These are phyloP conservation scores for Pichia sporocuriosa DNA, from an alignment of 805 yeast species.

Conservation along the genomic window DNA sequence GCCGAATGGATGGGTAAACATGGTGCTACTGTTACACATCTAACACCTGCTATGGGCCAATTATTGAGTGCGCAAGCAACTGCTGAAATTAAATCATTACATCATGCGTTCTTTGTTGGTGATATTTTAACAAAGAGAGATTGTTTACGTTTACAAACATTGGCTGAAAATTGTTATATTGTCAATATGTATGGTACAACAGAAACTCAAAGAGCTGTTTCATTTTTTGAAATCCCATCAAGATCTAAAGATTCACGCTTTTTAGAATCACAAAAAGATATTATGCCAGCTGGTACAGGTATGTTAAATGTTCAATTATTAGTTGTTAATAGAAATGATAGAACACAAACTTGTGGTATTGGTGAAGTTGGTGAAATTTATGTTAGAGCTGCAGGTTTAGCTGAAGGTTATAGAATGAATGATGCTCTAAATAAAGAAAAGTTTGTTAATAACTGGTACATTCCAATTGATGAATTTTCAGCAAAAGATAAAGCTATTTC, in stretches of 20 bases:
- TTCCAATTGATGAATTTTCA: constrained; percentile 56
- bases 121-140: constrained; percentile 96
- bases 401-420: constrained; percentile 90
- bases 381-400: constrained; percentile 96
- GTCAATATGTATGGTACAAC: constrained; percentile 99
- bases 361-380: constrained; percentile 99
- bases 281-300: constrained; percentile 98
- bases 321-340: constrained; percentile 86
- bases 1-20: constrained; percentile 96
- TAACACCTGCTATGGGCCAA: constrained; percentile 99
- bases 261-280: constrained; percentile 80
- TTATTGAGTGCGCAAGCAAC: constrained; percentile 91
- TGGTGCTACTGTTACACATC: constrained; percentile 92
- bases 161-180: constrained; percentile 83
- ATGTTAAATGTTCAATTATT: constrained; percentile 92
- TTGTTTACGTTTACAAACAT: constrained; percentile 83
- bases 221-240: constrained; percentile 83
- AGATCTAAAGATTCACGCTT: constrained; percentile 62
- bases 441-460: constrained; percentile 89
- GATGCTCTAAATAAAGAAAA: constrained; percentile 86
- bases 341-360: constrained; percentile 89
- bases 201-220: constrained; percentile 97
- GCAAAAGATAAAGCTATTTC: constrained; percentile 42
- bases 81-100: constrained; percentile 75
- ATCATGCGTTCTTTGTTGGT: constrained; percentile 97